Conservation (phyloP, 495 filamentous ascomycete species). For the Penicillium manginii region DNA sequence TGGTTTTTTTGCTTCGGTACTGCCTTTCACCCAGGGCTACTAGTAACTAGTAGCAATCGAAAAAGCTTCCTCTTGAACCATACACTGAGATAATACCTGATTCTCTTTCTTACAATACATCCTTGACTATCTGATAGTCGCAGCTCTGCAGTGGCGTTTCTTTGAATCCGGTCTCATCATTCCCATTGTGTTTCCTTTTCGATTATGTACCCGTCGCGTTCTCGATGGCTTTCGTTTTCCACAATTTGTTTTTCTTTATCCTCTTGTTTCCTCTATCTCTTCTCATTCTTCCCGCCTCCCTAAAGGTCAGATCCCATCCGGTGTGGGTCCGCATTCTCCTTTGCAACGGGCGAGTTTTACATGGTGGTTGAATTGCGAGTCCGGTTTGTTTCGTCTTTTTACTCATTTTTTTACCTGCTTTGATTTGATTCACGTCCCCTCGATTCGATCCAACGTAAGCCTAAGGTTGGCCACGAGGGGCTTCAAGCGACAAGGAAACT, state of each 20-base stretch:
- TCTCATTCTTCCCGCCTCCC: conserved; percentile 16
- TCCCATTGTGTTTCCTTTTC: conserved; percentile 21
- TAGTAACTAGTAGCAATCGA: no score
- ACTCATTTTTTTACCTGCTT: conserved; percentile 5
- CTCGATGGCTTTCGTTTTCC: conserved; percentile 18
- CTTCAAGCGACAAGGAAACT: no score
- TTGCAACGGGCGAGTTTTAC: conserved; percentile 35
- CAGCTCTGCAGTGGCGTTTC: conserved; percentile 20
- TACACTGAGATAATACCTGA: no score
- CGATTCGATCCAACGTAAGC: no score
- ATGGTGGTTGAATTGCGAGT: conserved; percentile 34
- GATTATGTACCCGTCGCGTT: conserved; percentile 25
- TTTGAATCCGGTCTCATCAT: conserved; percentile 15
- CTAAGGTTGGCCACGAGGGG: no score
- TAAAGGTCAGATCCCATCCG: conserved; percentile 30
- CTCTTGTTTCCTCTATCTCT: conserved; percentile 19
- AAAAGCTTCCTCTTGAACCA: no score
- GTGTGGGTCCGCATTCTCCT: conserved; percentile 42
- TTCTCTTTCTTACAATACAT: no score
- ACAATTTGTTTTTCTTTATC: conserved; percentile 12
- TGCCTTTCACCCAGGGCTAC: no score
- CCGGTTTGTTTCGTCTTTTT: conserved; percentile 29
- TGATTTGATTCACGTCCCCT: conserved; percentile 1
- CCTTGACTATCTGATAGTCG: neutral
- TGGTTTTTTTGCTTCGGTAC: no score